Evolutionary conservation across 116 monocot species (phyloP), one percentile per base, ranked within the genome.

Genomic region (Trichopus zeylanicus): DNA sequence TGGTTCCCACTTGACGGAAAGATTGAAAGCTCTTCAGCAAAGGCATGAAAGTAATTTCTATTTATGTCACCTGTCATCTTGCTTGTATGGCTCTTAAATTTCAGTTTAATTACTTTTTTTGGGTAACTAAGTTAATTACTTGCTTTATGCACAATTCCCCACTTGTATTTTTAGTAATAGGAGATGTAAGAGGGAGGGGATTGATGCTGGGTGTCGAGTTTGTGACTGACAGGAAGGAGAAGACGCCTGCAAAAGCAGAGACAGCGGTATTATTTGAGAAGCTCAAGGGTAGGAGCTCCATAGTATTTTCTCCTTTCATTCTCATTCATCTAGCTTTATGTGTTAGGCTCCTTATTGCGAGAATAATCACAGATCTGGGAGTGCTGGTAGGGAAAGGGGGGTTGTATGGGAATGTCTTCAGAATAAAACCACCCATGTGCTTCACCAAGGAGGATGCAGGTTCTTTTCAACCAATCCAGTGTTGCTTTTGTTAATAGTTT

Each of bases 341-440:
- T 31, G 28, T 31, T 63, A n/a, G n/a, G n/a, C n/a, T n/a, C n/a
- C n/a, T n/a, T n/a, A n/a, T n/a, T n/a, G n/a, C n/a, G n/a, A n/a
- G n/a, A n/a, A n/a, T n/a, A n/a, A n/a, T n/a, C n/a, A 19, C 20
- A 99, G 99, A 99, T 71, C 70, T 99, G 5, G 92, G 92, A 27
- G 83, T 88, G 26, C 80, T 99, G 16, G 78, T 99, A 55, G 99
- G n/a, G 19, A 99, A 99, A 68, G 92, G 99, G 2, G 92, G 99
- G 1, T 64, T 99, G 16, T 88, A 88, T 66, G 99, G 88, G 31
- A 99, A 99, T 56, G 99, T 92, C 24, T 99, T 99, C 72, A 76
- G 99, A 78, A 88, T 99, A 58, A 99, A 92, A 59, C 99, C 99
- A 22, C 99, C 99, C 2, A 92, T 99, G 92, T 99, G 99, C 66